Base-by-base conservation (phyloP, 2,329 filamentous ascomycete genomes). In the Rhinocladiella mackenziei region DNA sequence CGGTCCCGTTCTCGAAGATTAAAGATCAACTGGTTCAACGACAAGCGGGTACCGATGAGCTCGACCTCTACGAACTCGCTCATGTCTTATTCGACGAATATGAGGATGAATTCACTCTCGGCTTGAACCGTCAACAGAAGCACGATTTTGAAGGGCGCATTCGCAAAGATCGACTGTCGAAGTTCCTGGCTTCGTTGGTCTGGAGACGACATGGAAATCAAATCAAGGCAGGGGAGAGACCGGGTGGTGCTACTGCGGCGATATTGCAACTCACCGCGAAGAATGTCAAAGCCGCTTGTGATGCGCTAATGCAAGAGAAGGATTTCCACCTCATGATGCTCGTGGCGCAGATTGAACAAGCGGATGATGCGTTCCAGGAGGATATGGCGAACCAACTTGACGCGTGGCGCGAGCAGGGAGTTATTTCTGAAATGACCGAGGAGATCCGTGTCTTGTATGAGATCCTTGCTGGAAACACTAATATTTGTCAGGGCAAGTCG, bases 371-470 rank as follows among this genome's bases (percentile, higher is more conserved):
- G 2, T 79, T 83, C 43, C 85, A 82, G 59, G 78, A 78, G 49
- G 83, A 91, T 50, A 86, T 97, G 69, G 74, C 74, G 17, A 75
- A 81, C 43, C 92, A 98, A 62, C 75, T 98, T 39, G 79, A 82
- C 48, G 81, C 84, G 38, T 98, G 92, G 92, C 80, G 83, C 25
- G 78, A 86, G 19, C 80, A 86, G 25, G 87, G 89, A 59, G 80
- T 91, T 34, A 77, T 94, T 13, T 86, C 88, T 1, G 94, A 98
- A 63, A 89, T 98, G 65, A 81, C 79, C 11, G 83, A 92, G 54
- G 75, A 87, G 1, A 79, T 95, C 32, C 83, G 92, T 42, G 84
- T 89, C 6, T 73, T 98, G 23, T 98, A 96, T 62, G 88, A 94
- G 63, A 75, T 98, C 19, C 72, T 96, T 8, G 80, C 87, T 20